A percentile compares a stretch with the other conserved stretches of the same genome.
Conservation (phyloP, 768 basidiomycete species). For the Macrolepiota fuliginosa region DNA sequence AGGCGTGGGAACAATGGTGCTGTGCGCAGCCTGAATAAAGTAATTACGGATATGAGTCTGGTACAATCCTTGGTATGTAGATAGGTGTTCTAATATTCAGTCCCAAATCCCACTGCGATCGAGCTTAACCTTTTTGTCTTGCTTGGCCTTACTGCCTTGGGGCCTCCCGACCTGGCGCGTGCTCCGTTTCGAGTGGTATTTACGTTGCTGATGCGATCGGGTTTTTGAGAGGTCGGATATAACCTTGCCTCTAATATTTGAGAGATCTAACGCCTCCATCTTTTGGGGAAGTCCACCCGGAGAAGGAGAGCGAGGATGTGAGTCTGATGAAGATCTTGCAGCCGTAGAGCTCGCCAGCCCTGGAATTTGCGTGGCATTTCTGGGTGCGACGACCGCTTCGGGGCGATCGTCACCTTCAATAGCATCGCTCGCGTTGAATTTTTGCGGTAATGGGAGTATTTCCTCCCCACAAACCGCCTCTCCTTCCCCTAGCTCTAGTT, state of each 20-base stretch:
- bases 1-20: constrained; percentile 13
- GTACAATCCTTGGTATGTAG: no score
- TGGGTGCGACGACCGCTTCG: not conserved
- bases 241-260: constrained; percentile 59
- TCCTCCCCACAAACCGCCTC: not conserved
- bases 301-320: constrained; percentile 41
- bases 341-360: constrained; percentile 28
- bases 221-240: constrained; percentile 56
- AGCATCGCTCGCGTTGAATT: not conserved
- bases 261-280: constrained; percentile 37
- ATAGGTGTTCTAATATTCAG: constrained; percentile 22
- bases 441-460: not conserved
- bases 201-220: constrained; percentile 63
- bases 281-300: constrained; percentile 37
- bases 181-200: constrained; percentile 76
- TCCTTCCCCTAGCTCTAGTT: not conserved
- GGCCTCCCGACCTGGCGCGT: constrained; percentile 61
- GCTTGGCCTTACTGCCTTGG: constrained; percentile 85
- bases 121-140: constrained; percentile 62
- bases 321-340: constrained; percentile 53
- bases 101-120: constrained; percentile 65
- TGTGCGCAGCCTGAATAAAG: no score
- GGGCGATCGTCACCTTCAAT: not conserved
- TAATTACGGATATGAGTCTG: no score
- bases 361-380: constrained; percentile 17